Evolutionary conservation across 2,329 filamentous ascomycete genomes (phyloP), one percentile per base, ranked within the genome.

Genomic region (Rhinocladiella mackenziei): DNA sequence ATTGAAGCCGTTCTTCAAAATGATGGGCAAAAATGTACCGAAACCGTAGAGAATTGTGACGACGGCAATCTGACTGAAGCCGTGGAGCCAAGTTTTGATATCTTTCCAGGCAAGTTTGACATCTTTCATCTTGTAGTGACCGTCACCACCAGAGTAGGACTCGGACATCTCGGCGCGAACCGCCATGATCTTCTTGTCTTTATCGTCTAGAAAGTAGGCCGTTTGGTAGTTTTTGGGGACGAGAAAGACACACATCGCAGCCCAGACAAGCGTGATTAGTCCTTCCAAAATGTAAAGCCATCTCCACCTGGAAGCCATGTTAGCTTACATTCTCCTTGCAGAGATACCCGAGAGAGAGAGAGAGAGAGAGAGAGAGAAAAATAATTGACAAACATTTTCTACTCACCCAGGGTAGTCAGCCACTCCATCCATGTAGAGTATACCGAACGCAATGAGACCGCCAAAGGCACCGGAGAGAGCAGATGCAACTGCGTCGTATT

Each of bases 1-100:
- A 20, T 49, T 30, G 2, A 75, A 74, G 59, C 78, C 71, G 22
- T 65, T 66, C 30, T 68, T 64, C 35, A 80, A 64, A 51, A 81
- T 79, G 1, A 71, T 71, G 2, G 77, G 77, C 3, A 78, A 61
- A 56, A 80, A 80, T 7, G 74, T 78, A 51, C 69, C 73, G 58
- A 79, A 35, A 5, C 61, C 60, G 25, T 64, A 65, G 3, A 63
- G 61, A 1, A 62, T 63, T 5, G 62, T 60, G 6, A 62, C 63
- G 28, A 62, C 57, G 30, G 59, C 60, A 42, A 66, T 55, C 48
- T 65, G 64, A 18, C 58, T 55, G 43, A 64, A n/a, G 32, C 38
- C 11, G 33, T 56, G 60, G 11, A 63, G 43, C 36, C 55, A 62
- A 43, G 62, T 58, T 41, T 65, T 64, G 56, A 51, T 57, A 43